A percentile compares a stretch with the other conserved stretches of the same genome.
These are phyloP conservation scores for Wakefieldia striispora DNA, from an alignment of 768 basidiomycete species.

Conservation along the genomic window DNA sequence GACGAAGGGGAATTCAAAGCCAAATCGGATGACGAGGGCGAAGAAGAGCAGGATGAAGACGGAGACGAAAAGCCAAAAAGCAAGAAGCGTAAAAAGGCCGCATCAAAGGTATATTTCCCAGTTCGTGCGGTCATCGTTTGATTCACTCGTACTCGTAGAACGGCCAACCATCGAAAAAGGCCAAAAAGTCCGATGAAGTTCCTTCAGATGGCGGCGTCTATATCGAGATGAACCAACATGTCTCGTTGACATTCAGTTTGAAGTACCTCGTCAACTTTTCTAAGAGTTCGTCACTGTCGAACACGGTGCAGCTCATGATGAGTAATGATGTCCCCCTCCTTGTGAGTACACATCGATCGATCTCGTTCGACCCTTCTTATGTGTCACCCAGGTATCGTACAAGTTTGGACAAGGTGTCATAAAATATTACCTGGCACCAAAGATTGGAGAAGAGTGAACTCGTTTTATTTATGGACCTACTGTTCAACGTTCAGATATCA, in stretches of 20 bases:
- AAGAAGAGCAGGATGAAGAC: slow-evolving; percentile 50
- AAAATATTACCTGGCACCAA: slow-evolving; percentile 94
- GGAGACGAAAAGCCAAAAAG: slow-evolving; percentile 49
- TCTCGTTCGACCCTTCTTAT: neutral
- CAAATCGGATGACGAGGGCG: slow-evolving; percentile 45
- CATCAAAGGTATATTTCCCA: slow-evolving; percentile 43
- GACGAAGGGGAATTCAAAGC: slow-evolving; percentile 41
- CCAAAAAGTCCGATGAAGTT: slow-evolving; percentile 57
- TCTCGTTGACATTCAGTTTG: slow-evolving; percentile 90
- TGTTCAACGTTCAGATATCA: slow-evolving; percentile 8
- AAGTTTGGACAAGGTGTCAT: slow-evolving; percentile 87
- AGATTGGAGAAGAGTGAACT: slow-evolving; percentile 80
- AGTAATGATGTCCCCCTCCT: slow-evolving; percentile 89
- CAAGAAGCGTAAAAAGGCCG: slow-evolving; percentile 68
- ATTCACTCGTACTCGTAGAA: slow-evolving; percentile 11
- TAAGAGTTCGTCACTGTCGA: slow-evolving; percentile 76
- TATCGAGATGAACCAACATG: slow-evolving; percentile 88
- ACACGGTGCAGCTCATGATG: slow-evolving; percentile 80
- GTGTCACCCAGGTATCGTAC: slow-evolving; percentile 67
- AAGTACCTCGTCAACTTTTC: slow-evolving; percentile 98
- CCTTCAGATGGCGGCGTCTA: slow-evolving; percentile 57
- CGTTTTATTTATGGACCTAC: slow-evolving; percentile 1
- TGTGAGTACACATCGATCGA: slow-evolving; percentile 40
- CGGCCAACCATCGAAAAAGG: slow-evolving; percentile 51
- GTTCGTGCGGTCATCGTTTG: neutral